Evolutionary conservation across 1,284 basidiomycete species (phyloP).

Genomic region (Boletus smithii): DNA sequence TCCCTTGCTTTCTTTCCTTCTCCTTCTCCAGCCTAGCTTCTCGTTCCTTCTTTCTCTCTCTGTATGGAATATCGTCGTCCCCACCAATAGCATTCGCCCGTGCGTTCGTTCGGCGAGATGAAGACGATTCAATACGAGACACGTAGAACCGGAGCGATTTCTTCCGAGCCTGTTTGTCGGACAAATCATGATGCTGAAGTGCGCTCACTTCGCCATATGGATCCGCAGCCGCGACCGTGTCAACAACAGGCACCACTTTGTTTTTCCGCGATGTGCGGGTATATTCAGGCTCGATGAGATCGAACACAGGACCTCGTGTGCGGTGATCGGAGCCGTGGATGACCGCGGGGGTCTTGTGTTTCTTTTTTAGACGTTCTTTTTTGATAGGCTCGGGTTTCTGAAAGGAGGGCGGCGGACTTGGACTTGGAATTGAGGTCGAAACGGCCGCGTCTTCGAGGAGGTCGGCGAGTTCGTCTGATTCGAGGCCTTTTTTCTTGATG

Average conservation of each 20-base stretch:
- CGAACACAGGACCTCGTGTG: conserved; percentile 47
- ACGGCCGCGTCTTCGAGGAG: conserved; percentile 51
- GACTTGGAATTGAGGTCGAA: conserved; percentile 5
- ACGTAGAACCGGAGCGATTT: conserved; percentile 86
- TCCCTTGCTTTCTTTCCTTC: conserved; percentile 41
- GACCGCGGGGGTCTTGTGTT: conserved; percentile 36
- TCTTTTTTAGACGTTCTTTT: conserved; percentile 37
- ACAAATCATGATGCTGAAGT: conserved; percentile 68
- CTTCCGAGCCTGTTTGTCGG: conserved; percentile 78
- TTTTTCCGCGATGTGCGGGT: conserved; percentile 35
- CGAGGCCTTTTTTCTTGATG: conserved; percentile 36
- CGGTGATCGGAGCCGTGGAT: conserved; percentile 11
- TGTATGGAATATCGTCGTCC: conserved; percentile 88
- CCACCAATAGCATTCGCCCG: conserved; percentile 63
- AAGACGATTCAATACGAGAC: conserved; percentile 73
- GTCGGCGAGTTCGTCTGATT: conserved; percentile 52
- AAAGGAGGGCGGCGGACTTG: conserved; percentile 12
- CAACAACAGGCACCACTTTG: conserved; percentile 5
- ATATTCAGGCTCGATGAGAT: conserved; percentile 71
- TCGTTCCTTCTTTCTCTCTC: conserved; percentile 60
- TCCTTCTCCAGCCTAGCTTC: conserved; percentile 52
- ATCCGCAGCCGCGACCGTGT: conserved; percentile 39
- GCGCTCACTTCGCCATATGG: conserved; percentile 73
- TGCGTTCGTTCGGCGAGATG: conserved; percentile 69
- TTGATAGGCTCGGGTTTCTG: no score